A percentile compares a stretch with the other conserved stretches of the same genome.
phyloP scores from a whole-genome alignment of 1,139 yeast species.

The Casaregolazyma lundiana region DNA sequence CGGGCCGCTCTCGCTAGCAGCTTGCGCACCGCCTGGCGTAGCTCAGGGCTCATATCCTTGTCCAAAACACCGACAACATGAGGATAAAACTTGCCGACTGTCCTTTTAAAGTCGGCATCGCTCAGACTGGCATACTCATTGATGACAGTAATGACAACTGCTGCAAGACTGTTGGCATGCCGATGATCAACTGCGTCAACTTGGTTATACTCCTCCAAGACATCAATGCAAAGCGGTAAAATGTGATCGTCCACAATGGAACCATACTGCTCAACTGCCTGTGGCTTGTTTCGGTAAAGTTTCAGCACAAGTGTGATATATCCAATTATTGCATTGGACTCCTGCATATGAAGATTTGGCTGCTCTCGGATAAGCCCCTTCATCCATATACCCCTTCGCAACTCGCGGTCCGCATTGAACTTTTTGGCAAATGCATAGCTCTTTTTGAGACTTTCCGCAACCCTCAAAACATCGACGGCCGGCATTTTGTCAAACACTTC shows the following conservation, averaged over 20 bases:
- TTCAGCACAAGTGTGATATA: conserved; percentile 76
- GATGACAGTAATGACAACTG: conserved; percentile 81
- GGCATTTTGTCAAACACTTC: conserved; percentile 69
- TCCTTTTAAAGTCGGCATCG: conserved; percentile 62
- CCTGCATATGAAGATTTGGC: conserved; percentile 89
- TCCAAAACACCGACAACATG: conserved; percentile 62
- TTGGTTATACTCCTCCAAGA: conserved; percentile 63
- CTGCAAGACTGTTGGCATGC: conserved; percentile 81
- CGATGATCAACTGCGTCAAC: conserved; percentile 72
- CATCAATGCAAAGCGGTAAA: conserved; percentile 66
- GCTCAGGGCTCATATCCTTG: conserved; percentile 63
- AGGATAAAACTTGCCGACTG: conserved; percentile 64
- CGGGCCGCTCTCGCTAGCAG: conserved; percentile 66
- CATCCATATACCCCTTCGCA: conserved; percentile 82
- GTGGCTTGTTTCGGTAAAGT: conserved; percentile 65
- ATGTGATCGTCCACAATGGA: conserved; percentile 48
- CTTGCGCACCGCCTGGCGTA: conserved; percentile 61
- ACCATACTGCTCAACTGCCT: conserved; percentile 35
- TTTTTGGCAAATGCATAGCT: conserved; percentile 80
- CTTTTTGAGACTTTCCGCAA: conserved; percentile 56
- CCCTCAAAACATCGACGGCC: conserved; percentile 50
- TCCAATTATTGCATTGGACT: conserved; percentile 84
- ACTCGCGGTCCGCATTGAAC: conserved; percentile 84
- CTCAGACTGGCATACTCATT: conserved; percentile 78
- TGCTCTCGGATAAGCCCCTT: conserved; percentile 89